Percentiles rank a stretch among this genome's conserved stretches.
phyloP scores from a whole-genome alignment of 2,329 filamentous ascomycete species.

The Fusarium albosuccineum region DNA sequence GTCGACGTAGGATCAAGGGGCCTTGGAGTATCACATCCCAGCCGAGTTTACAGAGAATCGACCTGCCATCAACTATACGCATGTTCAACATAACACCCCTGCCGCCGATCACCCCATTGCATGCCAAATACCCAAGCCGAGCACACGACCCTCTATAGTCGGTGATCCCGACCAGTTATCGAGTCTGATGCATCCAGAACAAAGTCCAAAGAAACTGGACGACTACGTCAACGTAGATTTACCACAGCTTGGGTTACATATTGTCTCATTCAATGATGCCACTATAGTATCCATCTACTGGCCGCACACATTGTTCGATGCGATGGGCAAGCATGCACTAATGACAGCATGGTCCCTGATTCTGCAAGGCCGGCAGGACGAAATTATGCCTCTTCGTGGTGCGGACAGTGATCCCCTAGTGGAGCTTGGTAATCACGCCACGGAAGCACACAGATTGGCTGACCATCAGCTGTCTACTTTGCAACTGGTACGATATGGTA shows the following conservation, averaged over 20 bases:
- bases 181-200: neutral
- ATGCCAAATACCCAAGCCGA: neutral
- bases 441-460: neutral
- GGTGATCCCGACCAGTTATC: neutral
- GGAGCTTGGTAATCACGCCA: neutral
- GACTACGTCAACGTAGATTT: neutral
- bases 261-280: neutral
- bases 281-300: neutral
- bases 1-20: neutral
- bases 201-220: neutral
- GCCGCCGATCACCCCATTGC: neutral
- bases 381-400: neutral
- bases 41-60: neutral
- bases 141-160: neutral
- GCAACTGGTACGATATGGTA: neutral
- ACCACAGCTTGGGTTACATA: neutral
- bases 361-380: neutral
- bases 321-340: neutral
- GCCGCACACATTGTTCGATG: neutral
- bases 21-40: neutral
- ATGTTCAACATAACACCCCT: neutral
- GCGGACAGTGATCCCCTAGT: neutral
- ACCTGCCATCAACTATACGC: neutral
- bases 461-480: conserved; percentile 1
- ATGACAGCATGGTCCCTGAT: neutral